Evolutionary conservation across 352 stramenopile genomes (phyloP).

Genomic region (Pythium oligandrum): DNA sequence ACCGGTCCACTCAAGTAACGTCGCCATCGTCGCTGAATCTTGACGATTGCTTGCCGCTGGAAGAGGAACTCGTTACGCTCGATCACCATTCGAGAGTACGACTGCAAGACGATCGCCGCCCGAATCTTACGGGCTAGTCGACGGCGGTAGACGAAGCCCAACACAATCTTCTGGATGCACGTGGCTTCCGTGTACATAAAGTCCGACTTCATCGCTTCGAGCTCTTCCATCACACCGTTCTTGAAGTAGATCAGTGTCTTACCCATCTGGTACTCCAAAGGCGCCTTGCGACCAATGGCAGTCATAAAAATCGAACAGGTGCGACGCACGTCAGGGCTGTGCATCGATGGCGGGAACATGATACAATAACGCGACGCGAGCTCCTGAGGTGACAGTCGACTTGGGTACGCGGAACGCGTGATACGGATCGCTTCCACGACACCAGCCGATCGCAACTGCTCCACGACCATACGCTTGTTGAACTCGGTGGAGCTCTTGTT

Average conservation of each 20-base stretch:
- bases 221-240: conserved; percentile 91
- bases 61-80: conserved; percentile 70
- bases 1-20: conserved; percentile 38
- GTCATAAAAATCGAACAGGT: conserved; percentile 81
- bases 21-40: conserved; percentile 68
- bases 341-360: conserved; percentile 88
- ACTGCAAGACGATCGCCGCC: conserved; percentile 75
- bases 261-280: conserved; percentile 87
- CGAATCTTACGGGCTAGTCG: conserved; percentile 57
- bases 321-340: conserved; percentile 66
- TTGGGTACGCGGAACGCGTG: conserved; percentile 87
- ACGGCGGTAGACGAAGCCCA: conserved; percentile 79
- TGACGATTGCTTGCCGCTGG: conserved; percentile 59
- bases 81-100: conserved; percentile 72
- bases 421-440: conserved; percentile 92
- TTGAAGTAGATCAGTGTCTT: conserved; percentile 97
- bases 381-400: conserved; percentile 86
- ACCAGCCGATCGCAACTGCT: conserved; percentile 88
- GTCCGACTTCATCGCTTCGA: conserved; percentile 92
- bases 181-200: conserved; percentile 89
- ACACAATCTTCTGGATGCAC: conserved; percentile 75
- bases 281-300: conserved; percentile 76
- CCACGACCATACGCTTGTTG: conserved; percentile 88
- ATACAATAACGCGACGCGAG: conserved; percentile 81
- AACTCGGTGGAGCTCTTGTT: conserved; percentile 86